Base-by-base conservation (phyloP, 495 filamentous ascomycete genomes). In the Xanthoparmelia taractica region DNA sequence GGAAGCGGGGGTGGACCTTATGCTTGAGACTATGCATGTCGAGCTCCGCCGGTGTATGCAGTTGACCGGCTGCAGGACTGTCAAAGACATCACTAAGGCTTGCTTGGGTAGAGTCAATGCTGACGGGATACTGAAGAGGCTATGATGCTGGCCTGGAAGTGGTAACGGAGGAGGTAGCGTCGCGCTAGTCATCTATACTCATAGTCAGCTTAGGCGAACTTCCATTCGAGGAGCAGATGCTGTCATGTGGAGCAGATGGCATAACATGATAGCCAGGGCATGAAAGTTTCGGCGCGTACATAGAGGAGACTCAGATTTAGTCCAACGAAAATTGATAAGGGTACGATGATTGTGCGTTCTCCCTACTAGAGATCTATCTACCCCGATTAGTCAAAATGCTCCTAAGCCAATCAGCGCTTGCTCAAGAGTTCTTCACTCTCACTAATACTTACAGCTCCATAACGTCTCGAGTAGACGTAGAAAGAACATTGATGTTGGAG, bases 21-120 rank as follows among this genome's bases (percentile, higher is more conserved):
- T 76, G 63, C 61, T 82, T 54, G 67, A 74, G 27, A 76, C 78
- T 8, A 63, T 81, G 8, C 76, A 77, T 59, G 69, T 76, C 1
- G 79, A 83, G 56, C 79, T 84, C 68, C 80, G 75, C 65, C 70
- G 77, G 20, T 78, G 78, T 58, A 82, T 83, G 79, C 74, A 77
- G 65, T 68, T 84, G 57, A 74, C 78, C 1, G 79, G 82, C 0
- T 79, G 76, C 61, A 74, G 69, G n/a, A 76, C 68, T n/a, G 63
- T 81, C 1, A 72, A 73, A 8, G 78, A 80, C 47, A 81, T 81
- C 25, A 73, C 65, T 20, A 70, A 72, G 25, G 73, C 71, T 2
- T 73, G 71, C 56, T 56, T 82, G 45, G 73, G 68, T 20, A 67
- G 76, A 47, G 65, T 79, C 2, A 64, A 73, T 41, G 55, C 64